Percentiles rank a stretch among this genome's conserved stretches.
Evolutionary conservation across 164 flowering plant species (phyloP).

Genomic region (Stephania cephalantha): DNA sequence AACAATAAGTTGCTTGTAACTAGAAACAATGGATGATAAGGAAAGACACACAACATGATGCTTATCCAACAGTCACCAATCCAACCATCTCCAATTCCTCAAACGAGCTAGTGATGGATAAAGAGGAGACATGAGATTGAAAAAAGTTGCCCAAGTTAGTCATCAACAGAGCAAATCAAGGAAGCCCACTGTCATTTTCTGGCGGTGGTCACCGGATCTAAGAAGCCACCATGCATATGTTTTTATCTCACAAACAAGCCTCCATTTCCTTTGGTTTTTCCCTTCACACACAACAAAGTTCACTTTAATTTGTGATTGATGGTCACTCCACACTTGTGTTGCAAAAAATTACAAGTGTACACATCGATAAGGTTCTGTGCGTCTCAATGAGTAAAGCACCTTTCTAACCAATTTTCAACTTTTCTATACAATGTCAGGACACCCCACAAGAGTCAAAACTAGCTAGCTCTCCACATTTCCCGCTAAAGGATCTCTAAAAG

Average conservation of each 20-base stretch:
- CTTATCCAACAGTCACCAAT: background rate
- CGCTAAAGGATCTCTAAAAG: no score
- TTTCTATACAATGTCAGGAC: no score
- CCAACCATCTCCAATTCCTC: background rate
- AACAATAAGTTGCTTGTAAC: no score
- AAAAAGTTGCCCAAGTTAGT: background rate
- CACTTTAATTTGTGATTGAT: background rate
- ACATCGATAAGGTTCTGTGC: background rate
- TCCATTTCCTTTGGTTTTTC: background rate
- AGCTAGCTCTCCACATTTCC: no score
- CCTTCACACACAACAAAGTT: background rate
- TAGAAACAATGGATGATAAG: no score
- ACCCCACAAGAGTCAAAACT: no score
- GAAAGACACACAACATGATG: no score
- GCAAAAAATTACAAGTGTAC: background rate
- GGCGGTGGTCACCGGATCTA: background rate
- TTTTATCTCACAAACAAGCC: background rate
- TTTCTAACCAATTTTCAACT: background rate
- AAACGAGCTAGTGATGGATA: background rate
- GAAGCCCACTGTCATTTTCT: background rate
- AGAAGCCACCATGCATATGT: background rate
- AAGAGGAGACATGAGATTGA: background rate
- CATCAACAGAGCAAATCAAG: background rate
- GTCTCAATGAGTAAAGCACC: background rate
- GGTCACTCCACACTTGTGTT: no score